Conservation (phyloP, 1,284 basidiomycete genomes). For the Hymenochaete sp. region DNA sequence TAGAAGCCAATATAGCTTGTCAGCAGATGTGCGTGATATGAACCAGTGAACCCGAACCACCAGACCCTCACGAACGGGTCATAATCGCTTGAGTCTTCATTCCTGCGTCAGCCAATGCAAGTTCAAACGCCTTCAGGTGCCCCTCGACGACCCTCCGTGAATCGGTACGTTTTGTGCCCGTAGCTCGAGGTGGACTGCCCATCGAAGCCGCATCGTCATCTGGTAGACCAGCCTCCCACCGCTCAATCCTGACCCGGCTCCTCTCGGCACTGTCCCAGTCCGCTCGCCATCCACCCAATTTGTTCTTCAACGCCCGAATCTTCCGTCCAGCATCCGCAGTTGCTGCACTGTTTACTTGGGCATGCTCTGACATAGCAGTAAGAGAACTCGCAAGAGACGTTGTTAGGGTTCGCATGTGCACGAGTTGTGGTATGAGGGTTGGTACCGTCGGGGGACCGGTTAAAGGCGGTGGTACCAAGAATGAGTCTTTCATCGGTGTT, state of each 20-base stretch:
- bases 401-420: conserved; percentile 63
- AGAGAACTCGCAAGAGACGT: conserved; percentile 65
- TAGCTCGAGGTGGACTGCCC: conserved; percentile 24
- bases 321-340: conserved; percentile 76
- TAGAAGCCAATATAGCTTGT: neutral
- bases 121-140: conserved; percentile 64
- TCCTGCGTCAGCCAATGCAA: conserved; percentile 58
- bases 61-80: conserved; percentile 47
- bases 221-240: conserved; percentile 58
- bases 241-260: conserved; percentile 62
- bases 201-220: conserved; percentile 29
- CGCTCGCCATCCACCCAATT: conserved; percentile 63
- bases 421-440: conserved; percentile 50
- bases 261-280: conserved; percentile 77
- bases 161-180: conserved; percentile 38
- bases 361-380: conserved; percentile 72
- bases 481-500: conserved; percentile 45
- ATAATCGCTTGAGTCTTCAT: conserved; percentile 69
- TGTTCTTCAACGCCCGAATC: conserved; percentile 74
- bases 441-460: conserved; percentile 45
- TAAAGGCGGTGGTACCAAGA: conserved; percentile 38
- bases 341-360: conserved; percentile 73
- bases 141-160: conserved; percentile 64
- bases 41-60: too few relatives aligned
- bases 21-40: conserved; percentile 42